Evolutionary conservation across 129 eudicot species (phyloP), one percentile per base, ranked within the genome.

Genomic region (sunflower (Helianthus annuus)): DNA sequence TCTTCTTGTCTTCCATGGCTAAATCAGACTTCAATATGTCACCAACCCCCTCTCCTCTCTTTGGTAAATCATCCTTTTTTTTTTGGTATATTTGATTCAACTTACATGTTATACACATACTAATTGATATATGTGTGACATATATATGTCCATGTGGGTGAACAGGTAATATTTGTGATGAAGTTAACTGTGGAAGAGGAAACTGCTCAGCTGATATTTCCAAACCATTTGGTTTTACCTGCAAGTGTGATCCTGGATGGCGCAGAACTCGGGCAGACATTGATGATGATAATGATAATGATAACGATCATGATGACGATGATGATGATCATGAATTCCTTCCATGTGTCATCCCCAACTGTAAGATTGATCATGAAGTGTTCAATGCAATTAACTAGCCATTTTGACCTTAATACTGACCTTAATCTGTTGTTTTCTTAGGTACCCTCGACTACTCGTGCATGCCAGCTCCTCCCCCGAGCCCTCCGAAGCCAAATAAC

Each of bases 391-490:
- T 2, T 34, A 12, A 5, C 8, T 60, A 60, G 15, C 44, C 44
- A 32, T 34, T 60, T 32, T 60, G 66, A 32, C 45, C 32, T 5
- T 5, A 34, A 1, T 27, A 60, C 45, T 32, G 17, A 60, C 45
- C 5, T 32, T 32, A 10, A 58, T 27, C 40, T 58, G 64, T 13
- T 59, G 17, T 60, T 27, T 58, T 60, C 66, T 32, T 60, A 92
- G 98, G 98, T 78, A 17, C 90, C 19, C 77, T 92, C 0, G 79
- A 92, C 77, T 92, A 92, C 77, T 85, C 95, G 44, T 89, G 98
- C 88, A 80, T 92, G 96, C 85, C 96, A 4, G 95, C 98, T 38
- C 59, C 98, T 24, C 88, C 96, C 59, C 98, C 96, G 17, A 70
- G 56, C 68, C 95, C 96, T 34, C 71, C 95, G 15, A 9, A 74